A percentile compares a stretch with the other conserved stretches of the same genome.
These are phyloP conservation scores for Evernia prunastri DNA, from an alignment of 495 filamentous ascomycete species.

Conservation along the genomic window DNA sequence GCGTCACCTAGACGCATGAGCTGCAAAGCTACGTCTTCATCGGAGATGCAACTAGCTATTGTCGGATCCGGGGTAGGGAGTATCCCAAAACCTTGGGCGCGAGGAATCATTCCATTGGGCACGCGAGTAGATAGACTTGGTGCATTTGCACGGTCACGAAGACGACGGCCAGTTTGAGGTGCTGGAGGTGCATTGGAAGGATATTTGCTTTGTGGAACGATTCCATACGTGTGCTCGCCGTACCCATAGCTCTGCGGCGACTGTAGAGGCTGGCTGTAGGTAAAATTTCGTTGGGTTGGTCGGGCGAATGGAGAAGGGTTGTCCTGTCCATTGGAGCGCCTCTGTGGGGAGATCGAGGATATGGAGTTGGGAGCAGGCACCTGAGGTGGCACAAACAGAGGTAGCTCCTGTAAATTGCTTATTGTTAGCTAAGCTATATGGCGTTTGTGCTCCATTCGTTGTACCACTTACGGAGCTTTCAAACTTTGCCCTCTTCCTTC, in stretches of 20 bases:
- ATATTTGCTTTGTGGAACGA: slow-evolving; percentile 34
- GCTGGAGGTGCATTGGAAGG: slow-evolving; percentile 50
- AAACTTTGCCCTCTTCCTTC: slow-evolving; percentile 94
- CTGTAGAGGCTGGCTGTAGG: slow-evolving; percentile 62
- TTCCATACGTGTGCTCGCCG: slow-evolving; percentile 43
- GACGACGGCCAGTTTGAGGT: slow-evolving; percentile 55
- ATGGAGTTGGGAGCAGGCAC: slow-evolving; percentile 82
- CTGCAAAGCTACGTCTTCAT: slow-evolving; percentile 95
- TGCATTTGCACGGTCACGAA: slow-evolving; percentile 49
- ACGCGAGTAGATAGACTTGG: slow-evolving; percentile 29
- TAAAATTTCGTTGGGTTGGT: slow-evolving; percentile 66
- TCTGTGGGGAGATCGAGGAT: slow-evolving; percentile 87
- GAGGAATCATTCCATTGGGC: slow-evolving; percentile 38
- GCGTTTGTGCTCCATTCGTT: slow-evolving; percentile 23
- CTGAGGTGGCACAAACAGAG: slow-evolving; percentile 88
- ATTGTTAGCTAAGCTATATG: slow-evolving; percentile 10
- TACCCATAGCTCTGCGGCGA: slow-evolving; percentile 71
- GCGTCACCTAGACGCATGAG: slow-evolving; percentile 92
- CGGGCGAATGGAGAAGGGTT: slow-evolving; percentile 62
- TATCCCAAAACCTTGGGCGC: slow-evolving; percentile 47
- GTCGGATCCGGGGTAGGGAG: slow-evolving; percentile 92
- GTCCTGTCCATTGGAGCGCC: slow-evolving; percentile 58
- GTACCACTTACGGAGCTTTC: slow-evolving; percentile 79
- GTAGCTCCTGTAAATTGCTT: slow-evolving; percentile 64
- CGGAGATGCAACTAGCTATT: slow-evolving; percentile 87